Evolutionary conservation across 2,329 filamentous ascomycete species (phyloP).

Genomic region (Fusarium anthophilum): DNA sequence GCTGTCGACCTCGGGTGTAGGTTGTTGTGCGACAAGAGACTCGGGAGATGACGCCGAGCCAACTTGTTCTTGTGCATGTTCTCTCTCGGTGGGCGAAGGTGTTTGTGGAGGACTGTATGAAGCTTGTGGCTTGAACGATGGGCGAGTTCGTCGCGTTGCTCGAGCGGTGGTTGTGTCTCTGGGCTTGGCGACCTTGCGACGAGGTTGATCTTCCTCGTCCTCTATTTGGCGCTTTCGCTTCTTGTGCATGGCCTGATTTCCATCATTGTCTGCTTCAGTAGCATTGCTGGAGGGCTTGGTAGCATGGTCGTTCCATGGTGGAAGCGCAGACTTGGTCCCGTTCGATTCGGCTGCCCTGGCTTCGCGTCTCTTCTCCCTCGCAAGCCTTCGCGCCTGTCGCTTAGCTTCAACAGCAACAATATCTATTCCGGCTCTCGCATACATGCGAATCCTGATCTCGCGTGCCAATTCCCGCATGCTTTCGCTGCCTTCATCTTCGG

Average conservation of each 20-base stretch:
- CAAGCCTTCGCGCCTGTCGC: background rate
- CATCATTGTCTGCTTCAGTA: fast-evolving
- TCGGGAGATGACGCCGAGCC: background rate
- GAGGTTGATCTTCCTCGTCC: background rate
- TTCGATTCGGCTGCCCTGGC: background rate
- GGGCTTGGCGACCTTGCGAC: background rate
- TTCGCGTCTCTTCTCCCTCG: background rate
- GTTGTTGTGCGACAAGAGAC: background rate
- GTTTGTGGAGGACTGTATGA: background rate
- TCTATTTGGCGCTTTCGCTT: background rate
- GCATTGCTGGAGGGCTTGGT: background rate
- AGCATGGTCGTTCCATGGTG: background rate
- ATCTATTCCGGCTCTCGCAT: background rate
- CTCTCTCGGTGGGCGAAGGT: fast-evolving
- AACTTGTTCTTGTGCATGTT: background rate
- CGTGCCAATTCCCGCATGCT: fast-evolving
- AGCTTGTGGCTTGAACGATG: background rate
- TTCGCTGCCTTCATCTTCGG: background rate
- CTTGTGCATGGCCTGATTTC: fast-evolving
- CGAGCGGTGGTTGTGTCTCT: background rate
- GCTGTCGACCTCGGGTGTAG: background rate
- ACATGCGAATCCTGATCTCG: fast-evolving
- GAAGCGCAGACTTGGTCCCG: background rate
- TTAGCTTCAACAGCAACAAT: background rate
- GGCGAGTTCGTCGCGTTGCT: background rate